Percentiles rank a stretch among this genome's conserved stretches.
These are phyloP conservation scores for Trichomonas vaginalis DNA, from an alignment of 208 protist species.

Conservation along the genomic window DNA sequence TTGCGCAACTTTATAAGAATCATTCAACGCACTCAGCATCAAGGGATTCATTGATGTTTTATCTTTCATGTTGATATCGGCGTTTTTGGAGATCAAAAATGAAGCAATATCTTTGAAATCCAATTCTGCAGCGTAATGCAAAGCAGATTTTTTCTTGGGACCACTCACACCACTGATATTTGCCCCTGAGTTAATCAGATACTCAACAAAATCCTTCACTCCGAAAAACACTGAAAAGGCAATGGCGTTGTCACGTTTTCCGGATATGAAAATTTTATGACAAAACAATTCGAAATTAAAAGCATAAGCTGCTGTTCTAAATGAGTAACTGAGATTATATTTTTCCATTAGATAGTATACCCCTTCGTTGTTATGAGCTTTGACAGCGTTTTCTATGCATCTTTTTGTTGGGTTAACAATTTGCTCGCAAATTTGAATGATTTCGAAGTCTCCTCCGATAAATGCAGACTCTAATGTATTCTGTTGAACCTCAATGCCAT, in stretches of 20 bases:
- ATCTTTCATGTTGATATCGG: not conserved
- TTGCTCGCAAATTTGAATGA: not conserved
- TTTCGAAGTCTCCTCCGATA: not conserved
- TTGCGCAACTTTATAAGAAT: not conserved
- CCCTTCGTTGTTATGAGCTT: not conserved
- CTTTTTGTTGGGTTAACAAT: not conserved
- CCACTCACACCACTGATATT: not conserved
- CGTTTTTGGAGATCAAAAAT: not conserved
- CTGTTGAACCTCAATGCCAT: not conserved
- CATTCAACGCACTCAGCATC: not conserved
- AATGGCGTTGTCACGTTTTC: not conserved
- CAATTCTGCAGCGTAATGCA: not conserved
- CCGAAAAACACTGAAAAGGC: not conserved
- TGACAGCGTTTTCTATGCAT: not conserved
- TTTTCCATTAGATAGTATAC: not conserved
- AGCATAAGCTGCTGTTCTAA: not conserved
- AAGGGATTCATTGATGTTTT: not conserved
- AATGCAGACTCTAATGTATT: not conserved
- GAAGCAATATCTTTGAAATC: not conserved
- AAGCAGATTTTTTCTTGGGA: not conserved
- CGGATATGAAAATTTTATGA: not conserved
- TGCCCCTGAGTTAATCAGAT: not conserved
- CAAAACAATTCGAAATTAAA: not conserved
- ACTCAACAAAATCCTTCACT: not conserved
- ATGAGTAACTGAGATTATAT: not conserved